Conservation (phyloP, 495 filamentous ascomycete species). For the Parmelia sp. region DNA sequence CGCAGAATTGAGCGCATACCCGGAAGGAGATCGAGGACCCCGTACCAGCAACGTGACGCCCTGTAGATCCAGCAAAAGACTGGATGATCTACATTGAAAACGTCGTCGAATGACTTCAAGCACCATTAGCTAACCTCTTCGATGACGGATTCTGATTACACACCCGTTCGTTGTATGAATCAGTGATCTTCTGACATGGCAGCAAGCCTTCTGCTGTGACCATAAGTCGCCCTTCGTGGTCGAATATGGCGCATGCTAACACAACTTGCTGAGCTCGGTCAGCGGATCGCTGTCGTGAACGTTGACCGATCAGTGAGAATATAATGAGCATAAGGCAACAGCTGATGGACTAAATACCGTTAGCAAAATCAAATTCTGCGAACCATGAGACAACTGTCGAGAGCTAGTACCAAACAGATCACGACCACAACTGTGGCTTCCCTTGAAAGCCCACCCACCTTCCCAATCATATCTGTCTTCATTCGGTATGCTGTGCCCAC, state of each 20-base stretch:
- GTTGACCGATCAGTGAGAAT: slow-evolving; percentile 52
- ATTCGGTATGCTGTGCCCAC: slow-evolving; percentile 61
- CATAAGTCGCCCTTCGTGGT: slow-evolving; percentile 65
- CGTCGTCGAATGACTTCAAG: slow-evolving; percentile 60
- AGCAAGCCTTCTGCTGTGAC: slow-evolving; percentile 74
- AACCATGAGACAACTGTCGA: slow-evolving; percentile 1
- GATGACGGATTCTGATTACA: slow-evolving; percentile 9
- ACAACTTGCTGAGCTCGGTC: slow-evolving; percentile 71
- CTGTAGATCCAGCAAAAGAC: slow-evolving; percentile 85
- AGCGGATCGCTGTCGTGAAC: slow-evolving; percentile 47
- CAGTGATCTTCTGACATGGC: slow-evolving; percentile 74
- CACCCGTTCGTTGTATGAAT: slow-evolving; percentile 65
- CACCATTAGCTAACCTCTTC: background rate
- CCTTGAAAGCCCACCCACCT: slow-evolving; percentile 39
- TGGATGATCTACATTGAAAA: slow-evolving; percentile 68
- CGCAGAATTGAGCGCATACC: slow-evolving; percentile 46
- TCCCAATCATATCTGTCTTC: slow-evolving; percentile 30
- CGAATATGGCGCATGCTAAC: slow-evolving; percentile 70
- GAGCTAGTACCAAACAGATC: slow-evolving; percentile 52
- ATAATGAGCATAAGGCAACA: slow-evolving; percentile 54
- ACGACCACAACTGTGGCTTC: slow-evolving; percentile 57
- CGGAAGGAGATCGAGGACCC: slow-evolving; percentile 58
- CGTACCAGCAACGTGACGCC: slow-evolving; percentile 67
- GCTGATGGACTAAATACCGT: slow-evolving; percentile 44
- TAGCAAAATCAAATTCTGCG: background rate